These are phyloP conservation scores for Saccharomycopsis guyanensis DNA, from an alignment of 805 yeast genomes.

Conservation along the genomic window DNA sequence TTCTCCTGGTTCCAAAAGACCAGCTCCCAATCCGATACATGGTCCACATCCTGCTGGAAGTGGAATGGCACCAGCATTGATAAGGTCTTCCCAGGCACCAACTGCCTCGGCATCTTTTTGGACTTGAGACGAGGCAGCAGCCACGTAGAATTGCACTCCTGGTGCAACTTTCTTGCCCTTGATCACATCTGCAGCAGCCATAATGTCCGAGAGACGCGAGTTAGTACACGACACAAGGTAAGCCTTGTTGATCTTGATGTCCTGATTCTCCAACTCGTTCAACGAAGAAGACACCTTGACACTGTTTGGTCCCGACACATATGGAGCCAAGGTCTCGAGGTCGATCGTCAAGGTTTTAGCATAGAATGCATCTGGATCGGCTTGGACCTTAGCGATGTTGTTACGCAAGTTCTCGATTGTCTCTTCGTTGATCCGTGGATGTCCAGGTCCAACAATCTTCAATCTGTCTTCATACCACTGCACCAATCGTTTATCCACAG, in stretches of 20 bases:
- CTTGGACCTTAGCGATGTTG: conserved; percentile 31
- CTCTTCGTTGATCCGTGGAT: conserved; percentile 69
- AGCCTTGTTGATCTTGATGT: conserved; percentile 83
- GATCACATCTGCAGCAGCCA: conserved; percentile 88
- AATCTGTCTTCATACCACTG: conserved; percentile 69
- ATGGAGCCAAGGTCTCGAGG: conserved; percentile 73
- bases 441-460: conserved; percentile 36
- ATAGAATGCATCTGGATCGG: conserved; percentile 77
- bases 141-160: conserved; percentile 92
- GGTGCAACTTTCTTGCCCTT: conserved; percentile 76
- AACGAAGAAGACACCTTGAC: conserved; percentile 85
- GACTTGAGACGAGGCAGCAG: conserved; percentile 93
- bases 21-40: conserved; percentile 95
- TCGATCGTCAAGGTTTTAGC: conserved; percentile 85
- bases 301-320: conserved; percentile 94
- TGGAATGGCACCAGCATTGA: conserved; percentile 91
- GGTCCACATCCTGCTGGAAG: conserved; percentile 99
- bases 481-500: conserved; percentile 77
- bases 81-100: conserved; percentile 87
- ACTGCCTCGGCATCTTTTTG: conserved; percentile 83
- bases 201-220: conserved; percentile 84
- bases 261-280: conserved; percentile 60
- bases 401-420: conserved; percentile 47
- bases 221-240: conserved; percentile 97
- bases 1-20: conserved; percentile 89